These are phyloP conservation scores for Seiridium cupressi DNA, from an alignment of 2,329 filamentous ascomycete species.

Conservation along the genomic window DNA sequence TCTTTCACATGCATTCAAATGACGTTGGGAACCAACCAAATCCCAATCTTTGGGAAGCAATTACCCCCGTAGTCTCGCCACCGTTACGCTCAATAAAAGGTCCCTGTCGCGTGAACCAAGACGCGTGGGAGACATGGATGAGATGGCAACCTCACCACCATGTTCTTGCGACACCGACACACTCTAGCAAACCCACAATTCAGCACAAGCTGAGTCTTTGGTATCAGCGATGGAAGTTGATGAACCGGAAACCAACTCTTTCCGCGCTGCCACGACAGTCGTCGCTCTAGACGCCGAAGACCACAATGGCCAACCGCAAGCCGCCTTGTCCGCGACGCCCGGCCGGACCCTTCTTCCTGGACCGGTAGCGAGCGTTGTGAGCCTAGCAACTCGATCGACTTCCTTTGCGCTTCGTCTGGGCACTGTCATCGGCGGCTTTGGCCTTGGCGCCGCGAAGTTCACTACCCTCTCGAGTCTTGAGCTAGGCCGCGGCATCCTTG, in stretches of 20 bases:
- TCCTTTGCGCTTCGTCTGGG: slow-evolving; percentile 54
- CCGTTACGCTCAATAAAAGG: neutral
- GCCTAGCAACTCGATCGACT: slow-evolving; percentile 59
- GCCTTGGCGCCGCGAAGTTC: slow-evolving; percentile 52
- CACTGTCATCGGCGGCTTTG: slow-evolving; percentile 49
- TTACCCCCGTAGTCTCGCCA: neutral
- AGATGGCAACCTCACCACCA: neutral
- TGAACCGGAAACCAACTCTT: neutral
- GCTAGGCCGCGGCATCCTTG: slow-evolving; percentile 52
- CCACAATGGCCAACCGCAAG: neutral
- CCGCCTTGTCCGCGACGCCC: slow-evolving; percentile 12
- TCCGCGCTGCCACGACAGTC: neutral
- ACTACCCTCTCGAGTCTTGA: slow-evolving; percentile 58
- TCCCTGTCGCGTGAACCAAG: neutral
- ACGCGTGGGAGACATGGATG: neutral
- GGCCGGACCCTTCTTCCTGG: slow-evolving; percentile 54
- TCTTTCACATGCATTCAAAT: slow-evolving; percentile 1
- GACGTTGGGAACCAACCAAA: slow-evolving; percentile 3
- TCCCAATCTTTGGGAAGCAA: neutral
- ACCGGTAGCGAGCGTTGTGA: slow-evolving; percentile 57
- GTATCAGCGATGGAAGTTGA: neutral
- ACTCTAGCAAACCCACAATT: no score
- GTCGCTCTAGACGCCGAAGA: neutral
- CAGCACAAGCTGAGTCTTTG: neutral
- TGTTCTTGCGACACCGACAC: neutral